A percentile compares a stretch with the other conserved stretches of the same genome.
phyloP scores from a whole-genome alignment of 148 eudicot species.

The Vaccinium darrowii region DNA sequence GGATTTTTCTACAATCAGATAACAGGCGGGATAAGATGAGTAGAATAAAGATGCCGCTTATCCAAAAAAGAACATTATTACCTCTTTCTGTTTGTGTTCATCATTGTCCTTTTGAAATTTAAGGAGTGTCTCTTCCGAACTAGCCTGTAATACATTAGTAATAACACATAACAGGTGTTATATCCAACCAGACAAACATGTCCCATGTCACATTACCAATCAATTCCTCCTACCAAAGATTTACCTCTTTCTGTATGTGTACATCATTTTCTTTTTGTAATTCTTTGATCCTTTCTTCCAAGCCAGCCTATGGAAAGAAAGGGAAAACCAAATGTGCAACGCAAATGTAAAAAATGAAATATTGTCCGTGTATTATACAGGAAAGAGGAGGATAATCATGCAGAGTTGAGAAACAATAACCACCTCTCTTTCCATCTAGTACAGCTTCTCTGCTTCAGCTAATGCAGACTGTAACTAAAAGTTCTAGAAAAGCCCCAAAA shows the following conservation, averaged over 20 bases:
- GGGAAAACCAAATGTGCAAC: background rate
- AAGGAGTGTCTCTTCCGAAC: slow-evolving; percentile 42
- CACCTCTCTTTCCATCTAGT: slow-evolving; percentile 51
- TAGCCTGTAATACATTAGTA: slow-evolving; percentile 32
- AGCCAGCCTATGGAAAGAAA: slow-evolving; percentile 3
- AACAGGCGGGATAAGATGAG: background rate
- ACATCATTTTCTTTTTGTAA: background rate
- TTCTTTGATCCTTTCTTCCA: slow-evolving; percentile 3
- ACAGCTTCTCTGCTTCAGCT: slow-evolving; percentile 36
- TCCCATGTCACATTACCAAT: background rate
- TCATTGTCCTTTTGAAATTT: slow-evolving; percentile 48
- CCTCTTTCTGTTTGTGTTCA: slow-evolving; percentile 44
- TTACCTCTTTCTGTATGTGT: slow-evolving; percentile 3
- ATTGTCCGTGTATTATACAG: background rate
- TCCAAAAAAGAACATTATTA: slow-evolving; percentile 12
- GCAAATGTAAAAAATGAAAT: background rate
- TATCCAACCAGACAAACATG: background rate
- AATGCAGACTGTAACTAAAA: slow-evolving; percentile 34
- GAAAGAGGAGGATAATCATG: background rate
- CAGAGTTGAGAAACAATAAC: slow-evolving; percentile 1
- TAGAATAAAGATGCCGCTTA: background rate
- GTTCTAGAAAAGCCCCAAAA: background rate
- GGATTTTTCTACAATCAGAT: background rate
- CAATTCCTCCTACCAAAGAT: background rate
- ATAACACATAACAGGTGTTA: background rate